Conservation (phyloP, 441 rosid genomes). For the Euphorbia celastroides region DNA sequence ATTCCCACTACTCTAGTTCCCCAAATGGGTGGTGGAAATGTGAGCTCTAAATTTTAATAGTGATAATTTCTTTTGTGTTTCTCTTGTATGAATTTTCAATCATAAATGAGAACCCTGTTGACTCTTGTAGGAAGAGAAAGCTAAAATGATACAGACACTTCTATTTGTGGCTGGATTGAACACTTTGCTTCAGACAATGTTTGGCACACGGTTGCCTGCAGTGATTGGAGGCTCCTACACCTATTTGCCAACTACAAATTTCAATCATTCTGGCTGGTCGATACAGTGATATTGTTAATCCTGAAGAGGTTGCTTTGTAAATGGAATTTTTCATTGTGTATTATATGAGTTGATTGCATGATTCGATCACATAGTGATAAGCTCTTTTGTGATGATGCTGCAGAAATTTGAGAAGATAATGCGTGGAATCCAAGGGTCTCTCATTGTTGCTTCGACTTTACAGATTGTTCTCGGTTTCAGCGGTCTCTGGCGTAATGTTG, state of each 20-base stretch:
- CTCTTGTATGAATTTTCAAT: slow-evolving; percentile 5
- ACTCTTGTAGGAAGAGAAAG: slow-evolving; percentile 71
- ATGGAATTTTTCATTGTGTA: slow-evolving; percentile 11
- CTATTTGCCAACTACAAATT: slow-evolving; percentile 75
- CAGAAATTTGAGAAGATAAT: slow-evolving; percentile 84
- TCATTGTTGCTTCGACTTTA: slow-evolving; percentile 89
- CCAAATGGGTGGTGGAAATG: slow-evolving; percentile 99
- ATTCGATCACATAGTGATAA: background rate
- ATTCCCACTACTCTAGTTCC: slow-evolving; percentile 91
- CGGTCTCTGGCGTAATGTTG: slow-evolving; percentile 93
- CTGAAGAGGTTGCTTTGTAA: slow-evolving; percentile 59
- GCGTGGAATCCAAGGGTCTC: slow-evolving; percentile 91
- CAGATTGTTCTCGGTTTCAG: slow-evolving; percentile 94
- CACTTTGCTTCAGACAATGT: slow-evolving; percentile 67
- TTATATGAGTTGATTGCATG: background rate
- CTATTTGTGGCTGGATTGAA: slow-evolving; percentile 89
- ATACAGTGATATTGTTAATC: slow-evolving; percentile 62
- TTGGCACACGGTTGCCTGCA: slow-evolving; percentile 84
- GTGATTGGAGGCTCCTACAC: slow-evolving; percentile 84
- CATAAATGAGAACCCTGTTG: slow-evolving; percentile 7
- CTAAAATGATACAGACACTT: slow-evolving; percentile 80
- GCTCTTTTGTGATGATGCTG: slow-evolving; percentile 14
- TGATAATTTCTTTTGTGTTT: background rate
- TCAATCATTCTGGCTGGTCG: slow-evolving; percentile 87
- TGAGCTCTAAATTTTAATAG: slow-evolving; percentile 28